phyloP scores from a whole-genome alignment of 768 basidiomycete genomes.

The Tylopilus subfusipes region DNA sequence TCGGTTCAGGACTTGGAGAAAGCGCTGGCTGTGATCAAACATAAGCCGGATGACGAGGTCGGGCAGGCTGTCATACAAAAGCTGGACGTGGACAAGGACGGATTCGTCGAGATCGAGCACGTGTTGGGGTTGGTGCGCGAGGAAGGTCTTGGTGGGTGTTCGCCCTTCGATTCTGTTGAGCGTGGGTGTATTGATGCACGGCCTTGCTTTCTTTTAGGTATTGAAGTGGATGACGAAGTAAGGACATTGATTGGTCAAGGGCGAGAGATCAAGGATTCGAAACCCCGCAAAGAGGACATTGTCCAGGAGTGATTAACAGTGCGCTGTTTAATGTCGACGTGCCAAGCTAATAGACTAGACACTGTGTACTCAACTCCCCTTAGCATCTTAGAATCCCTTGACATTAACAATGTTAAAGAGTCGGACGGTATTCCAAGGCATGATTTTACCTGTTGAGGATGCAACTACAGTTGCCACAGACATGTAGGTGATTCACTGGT shows the following conservation, averaged over 20 bases:
- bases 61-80: slow-evolving; percentile 87
- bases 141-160: slow-evolving; percentile 69
- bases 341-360: slow-evolving; percentile 11
- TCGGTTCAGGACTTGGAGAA: slow-evolving; percentile 85
- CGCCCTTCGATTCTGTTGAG: not conserved
- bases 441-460: too few relatives aligned
- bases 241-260: slow-evolving; percentile 81
- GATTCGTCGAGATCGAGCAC: slow-evolving; percentile 93
- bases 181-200: not conserved
- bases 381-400: not conserved
- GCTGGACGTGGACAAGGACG: slow-evolving; percentile 93
- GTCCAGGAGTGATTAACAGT: slow-evolving; percentile 56
- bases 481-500: too few relatives aligned
- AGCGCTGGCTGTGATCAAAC: slow-evolving; percentile 90
- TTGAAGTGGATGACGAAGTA: slow-evolving; percentile 81
- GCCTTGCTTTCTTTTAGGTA: slow-evolving; percentile 43
- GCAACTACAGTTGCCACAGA: too few relatives aligned
- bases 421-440: too few relatives aligned
- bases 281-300: slow-evolving; percentile 95
- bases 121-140: slow-evolving; percentile 86
- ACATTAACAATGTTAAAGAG: too few relatives aligned
- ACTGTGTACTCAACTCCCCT: not conserved
- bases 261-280: slow-evolving; percentile 70
- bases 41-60: slow-evolving; percentile 86
- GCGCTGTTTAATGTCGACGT: slow-evolving; percentile 16